phyloP scores from a whole-genome alignment of 2,329 filamentous ascomycete genomes.

The Pseudocercospora fijiensis region DNA sequence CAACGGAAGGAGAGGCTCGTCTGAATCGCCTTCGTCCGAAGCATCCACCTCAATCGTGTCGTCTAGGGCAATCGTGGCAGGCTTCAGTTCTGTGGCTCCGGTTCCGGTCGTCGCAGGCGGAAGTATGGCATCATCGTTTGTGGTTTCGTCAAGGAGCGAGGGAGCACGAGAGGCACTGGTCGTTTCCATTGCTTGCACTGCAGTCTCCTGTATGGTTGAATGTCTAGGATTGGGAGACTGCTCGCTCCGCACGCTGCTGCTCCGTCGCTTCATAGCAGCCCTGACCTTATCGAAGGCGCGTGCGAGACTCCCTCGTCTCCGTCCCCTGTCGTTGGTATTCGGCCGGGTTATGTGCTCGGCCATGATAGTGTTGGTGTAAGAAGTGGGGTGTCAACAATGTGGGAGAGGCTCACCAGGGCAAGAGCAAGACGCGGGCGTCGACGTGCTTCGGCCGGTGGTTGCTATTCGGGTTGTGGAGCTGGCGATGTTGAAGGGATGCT shows the following conservation, averaged over 20 bases:
- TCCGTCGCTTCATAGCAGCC: constrained; percentile 27
- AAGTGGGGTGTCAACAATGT: constrained; percentile 1
- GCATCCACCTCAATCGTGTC: constrained; percentile 25
- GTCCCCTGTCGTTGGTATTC: constrained; percentile 6
- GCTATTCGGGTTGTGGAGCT: not conserved
- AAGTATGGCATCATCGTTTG: not conserved
- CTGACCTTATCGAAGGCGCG: constrained; percentile 29
- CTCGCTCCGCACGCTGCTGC: constrained; percentile 8
- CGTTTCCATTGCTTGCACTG: not conserved
- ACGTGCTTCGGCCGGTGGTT: not conserved
- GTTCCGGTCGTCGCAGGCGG: not conserved
- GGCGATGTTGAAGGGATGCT: constrained; percentile 4
- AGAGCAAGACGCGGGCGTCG: not conserved
- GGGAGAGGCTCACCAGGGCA: constrained; percentile 2
- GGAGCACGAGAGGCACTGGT: not conserved
- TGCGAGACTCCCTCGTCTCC: constrained; percentile 29
- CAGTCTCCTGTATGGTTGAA: not conserved
- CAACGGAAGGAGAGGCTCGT: constrained; percentile 28
- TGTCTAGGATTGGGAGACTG: not conserved
- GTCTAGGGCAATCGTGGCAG: constrained; percentile 8
- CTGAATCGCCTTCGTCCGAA: constrained; percentile 23
- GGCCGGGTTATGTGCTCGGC: constrained; percentile 9
- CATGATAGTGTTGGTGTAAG: constrained; percentile 10
- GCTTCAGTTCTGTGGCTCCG: constrained; percentile 5
- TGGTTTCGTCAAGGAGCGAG: not conserved